phyloP scores from a whole-genome alignment of 139 green algal species.

The Chloropicon primus region DNA sequence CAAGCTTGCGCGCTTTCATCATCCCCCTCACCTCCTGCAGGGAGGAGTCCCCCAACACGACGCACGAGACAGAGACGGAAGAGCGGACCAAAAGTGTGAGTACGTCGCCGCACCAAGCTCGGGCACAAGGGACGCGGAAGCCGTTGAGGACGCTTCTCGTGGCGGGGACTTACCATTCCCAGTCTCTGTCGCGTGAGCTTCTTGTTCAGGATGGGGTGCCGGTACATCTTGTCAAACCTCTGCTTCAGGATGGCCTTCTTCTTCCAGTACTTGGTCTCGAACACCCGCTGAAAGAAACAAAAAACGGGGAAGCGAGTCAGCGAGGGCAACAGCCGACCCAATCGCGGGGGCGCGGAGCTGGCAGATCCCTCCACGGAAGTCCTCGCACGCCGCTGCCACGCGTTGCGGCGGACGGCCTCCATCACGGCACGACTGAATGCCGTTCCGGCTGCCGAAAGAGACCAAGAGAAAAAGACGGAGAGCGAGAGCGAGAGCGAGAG shows the following conservation, averaged over 20 bases:
- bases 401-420: too few relatives aligned
- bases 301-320: background rate
- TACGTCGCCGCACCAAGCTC: background rate
- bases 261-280: slow-evolving; percentile 30
- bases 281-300: slow-evolving; percentile 31
- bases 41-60: too few relatives aligned
- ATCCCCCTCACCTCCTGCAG: slow-evolving; percentile 50
- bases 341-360: too few relatives aligned
- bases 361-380: too few relatives aligned
- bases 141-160: background rate
- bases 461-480: too few relatives aligned
- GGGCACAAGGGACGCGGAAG: background rate
- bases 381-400: too few relatives aligned
- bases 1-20: slow-evolving; percentile 48
- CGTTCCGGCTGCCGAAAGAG: too few relatives aligned
- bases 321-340: background rate
- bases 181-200: slow-evolving; percentile 51
- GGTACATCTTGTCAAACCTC: slow-evolving; percentile 72
- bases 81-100: too few relatives aligned
- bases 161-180: slow-evolving; percentile 11
- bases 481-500: too few relatives aligned
- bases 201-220: slow-evolving; percentile 54
- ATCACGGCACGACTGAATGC: too few relatives aligned
- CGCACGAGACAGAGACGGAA: too few relatives aligned
- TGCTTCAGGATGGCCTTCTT: slow-evolving; percentile 58